A percentile compares a stretch with the other conserved stretches of the same genome.
Evolutionary conservation across 2,329 filamentous ascomycete genomes (phyloP).

Genomic region (Lachnellula arida): DNA sequence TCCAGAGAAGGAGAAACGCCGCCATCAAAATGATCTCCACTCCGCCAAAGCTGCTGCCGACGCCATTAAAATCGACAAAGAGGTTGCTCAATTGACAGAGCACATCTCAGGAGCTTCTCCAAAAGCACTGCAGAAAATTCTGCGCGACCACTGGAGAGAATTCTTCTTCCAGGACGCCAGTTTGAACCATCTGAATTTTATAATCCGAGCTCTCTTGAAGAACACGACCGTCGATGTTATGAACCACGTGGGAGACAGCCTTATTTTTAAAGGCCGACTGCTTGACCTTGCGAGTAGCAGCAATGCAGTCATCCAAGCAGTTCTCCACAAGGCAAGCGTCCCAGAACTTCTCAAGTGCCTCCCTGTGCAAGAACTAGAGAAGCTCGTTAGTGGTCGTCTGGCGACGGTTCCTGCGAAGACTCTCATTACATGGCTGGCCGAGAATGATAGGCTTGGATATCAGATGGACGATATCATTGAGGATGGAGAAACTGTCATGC

Average conservation of each 20-base stretch:
- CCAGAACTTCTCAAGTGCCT: conserved; percentile 15
- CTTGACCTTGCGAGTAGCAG: conserved; percentile 11
- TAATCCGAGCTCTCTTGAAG: conserved; percentile 26
- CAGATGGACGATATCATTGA: conserved; percentile 25
- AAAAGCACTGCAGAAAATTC: conserved; percentile 20
- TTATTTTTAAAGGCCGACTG: conserved; percentile 16
- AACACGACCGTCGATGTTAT: conserved; percentile 20
- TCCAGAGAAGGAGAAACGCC: too few relatives aligned
- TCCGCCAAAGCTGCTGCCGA: neutral
- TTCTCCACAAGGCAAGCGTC: conserved; percentile 12
- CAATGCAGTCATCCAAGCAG: conserved; percentile 13
- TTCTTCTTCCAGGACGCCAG: conserved; percentile 19
- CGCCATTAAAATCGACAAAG: conserved; percentile 9
- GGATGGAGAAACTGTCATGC: conserved; percentile 21
- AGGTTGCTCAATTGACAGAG: conserved; percentile 18
- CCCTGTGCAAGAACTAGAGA: conserved; percentile 19
- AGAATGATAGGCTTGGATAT: conserved; percentile 26
- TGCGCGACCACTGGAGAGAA: conserved; percentile 9
- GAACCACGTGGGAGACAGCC: conserved; percentile 19
- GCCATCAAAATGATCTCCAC: neutral
- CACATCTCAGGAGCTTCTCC: conserved; percentile 18
- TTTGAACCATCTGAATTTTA: conserved; percentile 23
- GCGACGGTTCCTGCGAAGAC: conserved; percentile 20
- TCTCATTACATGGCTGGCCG: conserved; percentile 25
- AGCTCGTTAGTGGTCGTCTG: conserved; percentile 14